Evolutionary conservation across 73 alveolate genomes (phyloP).

Genomic region (Paramecium bursaria): DNA sequence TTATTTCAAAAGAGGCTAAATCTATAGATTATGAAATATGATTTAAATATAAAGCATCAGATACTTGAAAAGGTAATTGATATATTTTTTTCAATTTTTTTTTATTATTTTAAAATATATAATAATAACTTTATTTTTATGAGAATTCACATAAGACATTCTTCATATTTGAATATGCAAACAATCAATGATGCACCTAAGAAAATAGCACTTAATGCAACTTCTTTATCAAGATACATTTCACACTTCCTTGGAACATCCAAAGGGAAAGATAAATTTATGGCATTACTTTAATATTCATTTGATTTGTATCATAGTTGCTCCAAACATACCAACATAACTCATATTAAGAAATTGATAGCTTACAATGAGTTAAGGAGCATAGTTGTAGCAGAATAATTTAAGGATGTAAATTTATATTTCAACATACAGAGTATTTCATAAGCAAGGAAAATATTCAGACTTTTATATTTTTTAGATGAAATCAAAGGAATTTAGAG

Average conservation of each 20-base stretch:
- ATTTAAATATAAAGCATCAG: too few species aligned
- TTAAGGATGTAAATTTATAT: slow-evolving; percentile 30
- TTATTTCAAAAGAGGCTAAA: too few species aligned
- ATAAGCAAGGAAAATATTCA: slow-evolving; percentile 79
- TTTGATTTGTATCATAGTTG: slow-evolving; percentile 75
- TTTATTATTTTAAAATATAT: not conserved
- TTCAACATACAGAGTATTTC: slow-evolving; percentile 72
- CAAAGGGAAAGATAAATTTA: slow-evolving; percentile 79
- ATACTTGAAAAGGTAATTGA: too few species aligned
- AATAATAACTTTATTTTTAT: slow-evolving; percentile 29
- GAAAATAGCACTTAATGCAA: slow-evolving; percentile 51
- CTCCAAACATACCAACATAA: slow-evolving; percentile 70
- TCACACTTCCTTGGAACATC: slow-evolving; percentile 72
- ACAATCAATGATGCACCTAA: slow-evolving; percentile 38
- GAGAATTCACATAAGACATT: slow-evolving; percentile 32
- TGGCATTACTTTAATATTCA: slow-evolving; percentile 72
- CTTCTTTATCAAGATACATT: slow-evolving; percentile 41
- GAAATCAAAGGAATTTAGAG: slow-evolving; percentile 75
- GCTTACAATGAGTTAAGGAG: slow-evolving; percentile 24
- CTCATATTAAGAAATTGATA: slow-evolving; percentile 19
- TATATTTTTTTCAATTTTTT: not conserved
- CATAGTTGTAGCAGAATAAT: slow-evolving; percentile 52
- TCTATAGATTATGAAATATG: too few species aligned
- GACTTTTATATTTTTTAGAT: slow-evolving; percentile 76
- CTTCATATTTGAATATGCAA: not conserved